phyloP scores from a whole-genome alignment of 495 filamentous ascomycete genomes.

The Xylaria cubensis region DNA sequence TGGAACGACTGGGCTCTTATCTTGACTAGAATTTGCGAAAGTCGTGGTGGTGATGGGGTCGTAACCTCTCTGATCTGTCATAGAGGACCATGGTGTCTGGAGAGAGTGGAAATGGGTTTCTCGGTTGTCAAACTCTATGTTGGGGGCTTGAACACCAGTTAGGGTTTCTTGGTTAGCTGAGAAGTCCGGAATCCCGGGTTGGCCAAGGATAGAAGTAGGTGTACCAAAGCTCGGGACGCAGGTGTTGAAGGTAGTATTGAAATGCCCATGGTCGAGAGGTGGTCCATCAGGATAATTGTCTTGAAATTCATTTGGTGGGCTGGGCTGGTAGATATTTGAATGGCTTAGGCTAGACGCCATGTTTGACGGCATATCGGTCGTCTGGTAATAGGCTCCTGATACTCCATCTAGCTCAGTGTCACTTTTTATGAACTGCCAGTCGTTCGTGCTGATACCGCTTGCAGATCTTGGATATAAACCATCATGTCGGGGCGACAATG shows the following conservation, averaged over 20 bases:
- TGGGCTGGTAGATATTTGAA: background rate
- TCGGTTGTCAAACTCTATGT: background rate
- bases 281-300: background rate
- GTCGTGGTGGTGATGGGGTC: slow-evolving; percentile 31
- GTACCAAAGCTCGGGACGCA: background rate
- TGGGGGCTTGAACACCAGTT: background rate
- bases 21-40: slow-evolving; percentile 24
- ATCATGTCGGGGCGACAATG: background rate
- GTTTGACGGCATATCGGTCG: background rate
- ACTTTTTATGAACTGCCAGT: background rate
- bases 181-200: background rate
- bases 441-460: background rate
- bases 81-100: background rate
- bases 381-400: background rate
- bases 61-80: slow-evolving; percentile 33
- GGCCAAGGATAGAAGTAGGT: background rate
- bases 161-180: background rate
- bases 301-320: background rate
- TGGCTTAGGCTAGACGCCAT: background rate
- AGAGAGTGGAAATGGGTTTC: background rate
- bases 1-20: background rate
- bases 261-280: background rate
- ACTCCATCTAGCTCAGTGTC: background rate
- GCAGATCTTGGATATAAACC: background rate
- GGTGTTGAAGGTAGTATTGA: background rate